Evolutionary conservation across 768 basidiomycete genomes (phyloP), one percentile per base, ranked within the genome.

Genomic region (Phanerochaete carnosa): DNA sequence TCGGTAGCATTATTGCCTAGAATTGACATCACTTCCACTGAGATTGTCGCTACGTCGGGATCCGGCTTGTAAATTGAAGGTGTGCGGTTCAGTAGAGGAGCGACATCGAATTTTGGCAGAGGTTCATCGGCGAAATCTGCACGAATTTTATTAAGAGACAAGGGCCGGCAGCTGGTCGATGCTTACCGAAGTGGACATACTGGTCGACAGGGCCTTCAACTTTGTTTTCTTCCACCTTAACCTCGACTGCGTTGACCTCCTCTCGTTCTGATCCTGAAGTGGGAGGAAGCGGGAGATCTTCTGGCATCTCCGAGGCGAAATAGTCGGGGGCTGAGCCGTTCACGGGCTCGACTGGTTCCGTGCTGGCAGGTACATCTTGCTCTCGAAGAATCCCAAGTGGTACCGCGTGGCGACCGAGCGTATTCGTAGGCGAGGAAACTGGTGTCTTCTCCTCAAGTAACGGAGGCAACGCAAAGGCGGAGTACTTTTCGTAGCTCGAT

Each of bases 21-120:
- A 60, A 94, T 77, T 12, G 77, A 71, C 70, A 93, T 76, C 2
- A 89, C 80, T 37, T 94, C 92, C 2, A 92, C 83, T n/a, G 90
- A 91, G 35, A 94, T 80, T 0, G 83, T 87, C 58, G 75, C 76
- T 26, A 74, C 55, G 50, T 82, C 80, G 0, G 73, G 59, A 49
- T 76, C 67, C 2, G 69, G 68, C 12, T 57, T 65, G 60, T 66
- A 73, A 1, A 50, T 37, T 3, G 69, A 52, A 7, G 70, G 66
- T 12, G 61, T 63, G 22, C 73, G 63, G 45, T 71, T 71, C 30
- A 86, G 56, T n/a, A 90, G 65, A 3, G 74, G 65, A 3, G 76
- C 73, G 33, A 90, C 67, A 57, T 89, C 76, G 55, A 86, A 70
- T 15, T 65, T 45, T 0, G 86, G 83, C 19, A 86, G 66, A 15